These are phyloP conservation scores for Scedosporium minutisporum DNA, from an alignment of 2,329 filamentous ascomycete species.

Conservation along the genomic window DNA sequence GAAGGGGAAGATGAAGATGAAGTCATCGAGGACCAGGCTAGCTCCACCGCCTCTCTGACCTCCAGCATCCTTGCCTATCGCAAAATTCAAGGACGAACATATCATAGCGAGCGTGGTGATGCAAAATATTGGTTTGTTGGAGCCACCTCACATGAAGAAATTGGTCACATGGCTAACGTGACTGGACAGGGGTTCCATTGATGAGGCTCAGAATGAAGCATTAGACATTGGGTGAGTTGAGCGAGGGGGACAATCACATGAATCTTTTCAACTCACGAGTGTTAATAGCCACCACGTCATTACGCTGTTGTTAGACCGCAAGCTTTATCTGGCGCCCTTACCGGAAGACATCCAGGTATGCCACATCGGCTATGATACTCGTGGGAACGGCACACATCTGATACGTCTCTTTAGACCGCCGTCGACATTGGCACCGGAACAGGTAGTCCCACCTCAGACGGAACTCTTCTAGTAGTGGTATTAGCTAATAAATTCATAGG, in stretches of 20 bases:
- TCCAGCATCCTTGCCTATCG: constrained; percentile 21
- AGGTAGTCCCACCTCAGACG: too few relatives aligned
- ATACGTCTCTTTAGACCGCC: too few relatives aligned
- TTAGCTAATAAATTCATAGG: too few relatives aligned
- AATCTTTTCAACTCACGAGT: neutral
- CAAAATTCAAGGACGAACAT: constrained; percentile 21
- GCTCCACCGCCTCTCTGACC: constrained; percentile 19
- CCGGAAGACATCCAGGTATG: constrained; percentile 9
- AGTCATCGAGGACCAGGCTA: neutral
- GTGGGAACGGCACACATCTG: too few relatives aligned
- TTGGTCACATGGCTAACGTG: too few relatives aligned
- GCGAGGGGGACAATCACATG: neutral
- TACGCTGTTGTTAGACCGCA: constrained; percentile 13
- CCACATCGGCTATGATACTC: too few relatives aligned
- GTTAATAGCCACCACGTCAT: constrained; percentile 13
- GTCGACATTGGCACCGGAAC: too few relatives aligned
- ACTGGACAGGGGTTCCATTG: constrained; percentile 9
- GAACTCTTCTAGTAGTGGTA: too few relatives aligned
- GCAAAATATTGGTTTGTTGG: constrained; percentile 18
- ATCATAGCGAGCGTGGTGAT: constrained; percentile 18
- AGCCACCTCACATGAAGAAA: neutral
- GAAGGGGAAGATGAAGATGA: neutral
- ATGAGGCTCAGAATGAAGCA: constrained; percentile 10
- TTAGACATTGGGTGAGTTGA: constrained; percentile 13
- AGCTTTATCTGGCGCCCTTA: constrained; percentile 16